These are phyloP conservation scores for Trypanosomatidae sp. DNA, from an alignment of 208 protist genomes.

Conservation along the genomic window DNA sequence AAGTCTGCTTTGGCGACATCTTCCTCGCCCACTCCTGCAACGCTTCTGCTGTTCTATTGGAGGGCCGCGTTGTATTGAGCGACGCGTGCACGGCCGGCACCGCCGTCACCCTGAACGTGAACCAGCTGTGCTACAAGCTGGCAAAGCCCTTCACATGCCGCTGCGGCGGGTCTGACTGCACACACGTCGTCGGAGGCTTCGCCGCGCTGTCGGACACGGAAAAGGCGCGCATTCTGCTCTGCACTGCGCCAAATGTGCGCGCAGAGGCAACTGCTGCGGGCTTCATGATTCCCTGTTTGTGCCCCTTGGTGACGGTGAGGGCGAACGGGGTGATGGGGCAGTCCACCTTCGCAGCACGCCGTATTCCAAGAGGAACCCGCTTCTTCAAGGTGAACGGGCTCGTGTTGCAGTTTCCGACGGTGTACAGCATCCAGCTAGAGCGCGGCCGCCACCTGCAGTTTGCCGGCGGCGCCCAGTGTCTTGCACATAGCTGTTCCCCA, in stretches of 20 bases:
- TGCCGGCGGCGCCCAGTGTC: slow-evolving; percentile 79
- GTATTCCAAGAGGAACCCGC: slow-evolving; percentile 59
- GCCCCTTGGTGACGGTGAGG: slow-evolving; percentile 55
- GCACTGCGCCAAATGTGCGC: slow-evolving; percentile 53
- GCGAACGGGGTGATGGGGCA: slow-evolving; percentile 77
- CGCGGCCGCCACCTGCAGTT: slow-evolving; percentile 75
- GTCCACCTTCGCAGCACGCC: slow-evolving; percentile 68
- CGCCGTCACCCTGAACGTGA: slow-evolving; percentile 70
- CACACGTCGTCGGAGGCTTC: slow-evolving; percentile 52
- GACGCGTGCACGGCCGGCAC: slow-evolving; percentile 38
- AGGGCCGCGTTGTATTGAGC: slow-evolving; percentile 56
- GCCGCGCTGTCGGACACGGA: slow-evolving; percentile 33
- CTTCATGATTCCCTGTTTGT: slow-evolving; percentile 54
- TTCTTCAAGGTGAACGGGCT: slow-evolving; percentile 77
- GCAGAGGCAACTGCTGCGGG: slow-evolving; percentile 50
- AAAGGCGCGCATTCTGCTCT: slow-evolving; percentile 57
- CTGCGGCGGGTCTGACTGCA: slow-evolving; percentile 48
- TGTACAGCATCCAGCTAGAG: slow-evolving; percentile 81
- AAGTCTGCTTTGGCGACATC: slow-evolving; percentile 59
- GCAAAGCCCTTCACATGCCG: slow-evolving; percentile 43
- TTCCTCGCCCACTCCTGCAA: slow-evolving; percentile 70
- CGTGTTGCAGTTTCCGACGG: slow-evolving; percentile 76
- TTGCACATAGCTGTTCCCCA: slow-evolving; percentile 85
- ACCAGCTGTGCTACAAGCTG: slow-evolving; percentile 65
- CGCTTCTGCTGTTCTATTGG: slow-evolving; percentile 56